Evolutionary conservation across 345 rosid genomes (phyloP), one percentile per base, ranked within the genome.

Genomic region (Geranium rotundifolium): DNA sequence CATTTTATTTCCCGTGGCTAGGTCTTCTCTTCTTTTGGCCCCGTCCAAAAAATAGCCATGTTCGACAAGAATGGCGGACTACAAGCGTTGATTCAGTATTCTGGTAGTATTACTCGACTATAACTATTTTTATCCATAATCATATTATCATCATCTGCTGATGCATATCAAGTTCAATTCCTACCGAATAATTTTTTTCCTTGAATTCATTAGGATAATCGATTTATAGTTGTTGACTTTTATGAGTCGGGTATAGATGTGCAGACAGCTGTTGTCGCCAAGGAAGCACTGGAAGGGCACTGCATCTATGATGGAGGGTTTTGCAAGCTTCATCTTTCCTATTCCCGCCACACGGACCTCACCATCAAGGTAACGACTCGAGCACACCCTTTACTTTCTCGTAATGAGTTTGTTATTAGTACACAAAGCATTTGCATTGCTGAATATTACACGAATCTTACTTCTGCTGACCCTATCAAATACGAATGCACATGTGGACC

Each of bases 211-310:
- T 55, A 55, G 17, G 4, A 17, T 9, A 55, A 34, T 34, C 10
- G 41, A 34, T 34, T 4, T 34, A 34, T 34, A 34, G 41, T 34
- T 34, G 41, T n/a, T 55, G 57, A 55, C 57, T 20, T 17, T 23
- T 58, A 5, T 58, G 30, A 31, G 58, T 10, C 29, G 77, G 27
- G 27, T 23, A 79, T 84, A 90, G 97, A 95, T 85, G 92, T 95
- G 63, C 97, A 84, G 76, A 95, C 90, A 5, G 99, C 90, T 68
- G 79, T 95, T 65, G 85, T 79, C 64, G 99, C 96, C 18, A 95
- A 90, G 80, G 97, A 89, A 74, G 93, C 99, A 59, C 73, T 95
- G 81, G 97, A 95, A 83, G 99, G 99, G 57, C 99, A 95, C 67
- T 88, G 96, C 80, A 90, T 95, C 29, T 90, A 95, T 64, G 96